These are phyloP conservation scores for Pseudogymnoascus sp. DNA, from an alignment of 2,329 filamentous ascomycete species.

Conservation along the genomic window DNA sequence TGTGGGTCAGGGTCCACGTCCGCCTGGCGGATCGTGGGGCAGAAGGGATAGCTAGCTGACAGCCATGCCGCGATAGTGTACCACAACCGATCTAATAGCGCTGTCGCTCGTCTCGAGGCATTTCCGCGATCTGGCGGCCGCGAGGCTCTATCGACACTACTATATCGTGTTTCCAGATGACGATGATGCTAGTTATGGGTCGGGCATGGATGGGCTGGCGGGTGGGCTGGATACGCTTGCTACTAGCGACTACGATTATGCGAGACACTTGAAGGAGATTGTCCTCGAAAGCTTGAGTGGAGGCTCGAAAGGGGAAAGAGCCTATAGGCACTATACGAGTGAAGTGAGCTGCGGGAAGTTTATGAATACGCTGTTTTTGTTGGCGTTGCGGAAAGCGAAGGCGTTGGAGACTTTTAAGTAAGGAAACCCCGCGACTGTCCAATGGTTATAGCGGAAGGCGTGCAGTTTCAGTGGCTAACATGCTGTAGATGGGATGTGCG, in stretches of 20 bases:
- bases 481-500: slow-evolving; percentile 52
- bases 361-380: slow-evolving; percentile 51
- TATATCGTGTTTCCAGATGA: slow-evolving; percentile 55
- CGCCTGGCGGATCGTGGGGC: background rate
- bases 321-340: slow-evolving; percentile 48
- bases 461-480: background rate
- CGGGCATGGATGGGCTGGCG: slow-evolving; percentile 49
- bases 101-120: slow-evolving; percentile 51
- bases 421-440: slow-evolving; percentile 18
- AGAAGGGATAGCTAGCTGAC: background rate
- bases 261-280: slow-evolving; percentile 47
- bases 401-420: slow-evolving; percentile 50
- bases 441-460: slow-evolving; percentile 6
- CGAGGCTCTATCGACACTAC: slow-evolving; percentile 52
- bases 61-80: slow-evolving; percentile 34
- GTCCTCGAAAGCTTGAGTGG: slow-evolving; percentile 47
- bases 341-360: slow-evolving; percentile 54
- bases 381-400: slow-evolving; percentile 48
- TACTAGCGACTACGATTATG: slow-evolving; percentile 57
- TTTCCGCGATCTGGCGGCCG: slow-evolving; percentile 50
- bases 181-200: slow-evolving; percentile 44
- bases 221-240: slow-evolving; percentile 53
- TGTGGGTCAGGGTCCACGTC: slow-evolving; percentile 1
- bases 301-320: slow-evolving; percentile 44
- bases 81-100: slow-evolving; percentile 45